phyloP scores from a whole-genome alignment of 139 green algal species.

The Yamagishiella unicocca region DNA sequence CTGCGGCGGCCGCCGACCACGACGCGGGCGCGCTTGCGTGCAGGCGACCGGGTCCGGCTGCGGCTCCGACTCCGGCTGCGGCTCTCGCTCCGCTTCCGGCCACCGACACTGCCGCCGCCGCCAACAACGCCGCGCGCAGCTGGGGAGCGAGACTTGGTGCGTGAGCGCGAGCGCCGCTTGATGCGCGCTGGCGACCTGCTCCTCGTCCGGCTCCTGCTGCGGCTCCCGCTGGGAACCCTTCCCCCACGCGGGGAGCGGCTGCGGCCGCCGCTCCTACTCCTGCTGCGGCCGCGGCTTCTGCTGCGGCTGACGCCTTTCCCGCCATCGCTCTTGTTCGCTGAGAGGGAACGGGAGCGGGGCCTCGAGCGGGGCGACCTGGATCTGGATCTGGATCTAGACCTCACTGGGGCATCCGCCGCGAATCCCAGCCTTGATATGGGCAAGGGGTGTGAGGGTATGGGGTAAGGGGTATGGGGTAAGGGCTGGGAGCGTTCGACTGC shows the following conservation, averaged over 20 bases:
- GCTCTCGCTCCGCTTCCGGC: constrained; percentile 16
- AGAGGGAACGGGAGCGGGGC: not conserved
- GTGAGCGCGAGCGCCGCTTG: constrained; percentile 20
- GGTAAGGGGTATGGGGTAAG: too few relatives aligned
- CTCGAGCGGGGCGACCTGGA: not conserved
- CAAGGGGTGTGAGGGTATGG: too few relatives aligned
- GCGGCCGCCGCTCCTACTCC: not conserved
- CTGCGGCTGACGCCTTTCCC: not conserved
- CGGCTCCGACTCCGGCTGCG: constrained; percentile 2
- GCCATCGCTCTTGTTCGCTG: not conserved
- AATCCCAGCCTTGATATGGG: not conserved
- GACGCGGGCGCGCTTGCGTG: not conserved
- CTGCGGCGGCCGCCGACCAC: not conserved
- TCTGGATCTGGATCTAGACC: not conserved
- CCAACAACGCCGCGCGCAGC: not conserved
- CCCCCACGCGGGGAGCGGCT: not conserved
- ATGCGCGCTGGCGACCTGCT: not conserved
- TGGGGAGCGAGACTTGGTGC: not conserved
- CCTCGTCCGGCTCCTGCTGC: constrained; percentile 1
- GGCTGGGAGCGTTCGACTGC: too few relatives aligned
- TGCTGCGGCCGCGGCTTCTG: not conserved
- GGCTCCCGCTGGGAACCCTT: not conserved
- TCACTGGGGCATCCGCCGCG: not conserved
- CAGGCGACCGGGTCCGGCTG: not conserved
- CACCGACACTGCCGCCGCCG: not conserved